Conservation (phyloP, 2,329 filamentous ascomycete species). For the Pseudonectria foliicola region DNA sequence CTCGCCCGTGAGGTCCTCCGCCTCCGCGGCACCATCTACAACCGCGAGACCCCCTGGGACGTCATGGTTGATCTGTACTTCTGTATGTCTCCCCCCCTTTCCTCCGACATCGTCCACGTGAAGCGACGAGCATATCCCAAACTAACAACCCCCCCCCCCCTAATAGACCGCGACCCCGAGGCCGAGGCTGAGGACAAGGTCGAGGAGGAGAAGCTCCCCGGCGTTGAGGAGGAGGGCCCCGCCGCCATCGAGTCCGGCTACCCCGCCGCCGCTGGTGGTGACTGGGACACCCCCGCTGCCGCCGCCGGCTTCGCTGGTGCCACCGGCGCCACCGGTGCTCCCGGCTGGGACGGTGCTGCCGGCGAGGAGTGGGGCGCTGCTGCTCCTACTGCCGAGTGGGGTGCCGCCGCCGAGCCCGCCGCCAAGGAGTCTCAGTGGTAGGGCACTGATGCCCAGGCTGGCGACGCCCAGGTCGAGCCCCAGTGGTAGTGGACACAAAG, state of each 20-base stretch:
- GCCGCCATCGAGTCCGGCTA: conserved; percentile 75
- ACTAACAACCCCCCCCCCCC: conserved; percentile 14
- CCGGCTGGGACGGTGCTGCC: conserved; percentile 51
- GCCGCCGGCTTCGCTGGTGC: conserved; percentile 63
- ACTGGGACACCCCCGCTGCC: conserved; percentile 79
- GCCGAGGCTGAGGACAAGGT: conserved; percentile 98
- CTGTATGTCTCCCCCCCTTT: conserved; percentile 49
- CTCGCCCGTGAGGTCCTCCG: conserved; percentile 99
- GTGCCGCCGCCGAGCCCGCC: conserved; percentile 50
- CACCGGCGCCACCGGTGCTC: conserved; percentile 41
- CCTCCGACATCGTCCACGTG: background rate
- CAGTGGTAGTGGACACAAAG: conserved; percentile 11
- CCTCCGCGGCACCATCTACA: conserved; percentile 92
- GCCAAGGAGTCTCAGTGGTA: conserved; percentile 52
- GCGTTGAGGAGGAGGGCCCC: conserved; percentile 76
- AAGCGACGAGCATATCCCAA: background rate
- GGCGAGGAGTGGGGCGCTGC: conserved; percentile 59
- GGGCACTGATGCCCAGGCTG: conserved; percentile 17
- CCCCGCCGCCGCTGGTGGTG: conserved; percentile 50
- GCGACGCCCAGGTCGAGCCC: conserved; percentile 1
- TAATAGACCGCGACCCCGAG: conserved; percentile 87
- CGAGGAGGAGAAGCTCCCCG: conserved; percentile 85
- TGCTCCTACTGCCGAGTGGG: conserved; percentile 62
- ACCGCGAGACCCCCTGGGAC: conserved; percentile 96
- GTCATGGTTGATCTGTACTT: conserved; percentile 99